phyloP scores from a whole-genome alignment of 768 basidiomycete genomes.

The Peribolospora baueri region DNA sequence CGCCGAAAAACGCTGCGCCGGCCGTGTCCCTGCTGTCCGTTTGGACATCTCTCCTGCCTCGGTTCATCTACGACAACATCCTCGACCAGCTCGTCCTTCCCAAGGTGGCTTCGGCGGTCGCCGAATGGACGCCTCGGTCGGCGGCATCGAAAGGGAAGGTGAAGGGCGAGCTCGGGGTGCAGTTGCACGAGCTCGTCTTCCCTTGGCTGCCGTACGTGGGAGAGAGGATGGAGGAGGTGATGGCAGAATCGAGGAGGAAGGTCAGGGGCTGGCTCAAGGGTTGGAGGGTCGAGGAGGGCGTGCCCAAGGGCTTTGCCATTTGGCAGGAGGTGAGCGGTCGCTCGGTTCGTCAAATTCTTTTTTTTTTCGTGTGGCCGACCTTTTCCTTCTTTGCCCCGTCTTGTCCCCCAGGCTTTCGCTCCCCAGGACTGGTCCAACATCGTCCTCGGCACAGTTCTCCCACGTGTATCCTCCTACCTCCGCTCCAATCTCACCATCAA shows the following conservation, averaged over 20 bases:
- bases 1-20: conserved; percentile 41
- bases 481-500: conserved; percentile 66
- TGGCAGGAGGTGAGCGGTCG: conserved; percentile 51
- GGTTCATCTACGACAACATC: conserved; percentile 79
- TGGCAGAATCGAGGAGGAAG: conserved; percentile 67
- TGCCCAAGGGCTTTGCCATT: conserved; percentile 45
- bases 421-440: conserved; percentile 69
- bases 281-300: conserved; percentile 47
- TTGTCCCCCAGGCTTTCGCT: conserved; percentile 37
- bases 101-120: conserved; percentile 61
- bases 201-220: conserved; percentile 89
- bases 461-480: conserved; percentile 59
- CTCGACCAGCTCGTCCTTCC: conserved; percentile 88
- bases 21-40: conserved; percentile 63
- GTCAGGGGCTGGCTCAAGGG: conserved; percentile 49
- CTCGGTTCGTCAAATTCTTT: neutral
- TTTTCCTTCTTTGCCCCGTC: neutral
- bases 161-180: conserved; percentile 23
- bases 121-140: conserved; percentile 42
- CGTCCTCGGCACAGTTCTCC: conserved; percentile 70
- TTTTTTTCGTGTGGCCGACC: neutral
- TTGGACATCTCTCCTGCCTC: conserved; percentile 68
- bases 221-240: conserved; percentile 43
- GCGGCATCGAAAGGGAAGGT: too few species aligned
- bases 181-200: conserved; percentile 62